Base-by-base conservation (phyloP, 2,329 filamentous ascomycete species). In the Massarina eburnea region DNA sequence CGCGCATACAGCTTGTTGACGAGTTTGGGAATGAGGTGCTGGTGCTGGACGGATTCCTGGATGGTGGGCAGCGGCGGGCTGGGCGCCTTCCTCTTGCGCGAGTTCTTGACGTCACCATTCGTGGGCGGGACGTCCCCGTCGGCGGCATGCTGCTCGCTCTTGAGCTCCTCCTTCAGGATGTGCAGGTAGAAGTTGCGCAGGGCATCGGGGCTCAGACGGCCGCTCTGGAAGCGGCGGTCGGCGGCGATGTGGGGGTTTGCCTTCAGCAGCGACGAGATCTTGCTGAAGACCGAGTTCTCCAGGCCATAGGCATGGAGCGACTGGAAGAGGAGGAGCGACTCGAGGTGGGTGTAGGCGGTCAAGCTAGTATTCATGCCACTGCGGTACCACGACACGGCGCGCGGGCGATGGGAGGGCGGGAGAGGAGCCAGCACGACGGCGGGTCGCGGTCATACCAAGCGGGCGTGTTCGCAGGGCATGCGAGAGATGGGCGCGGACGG, bases 251-350 rank as follows among this genome's bases (percentile, higher is more conserved):
- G 77, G 15, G 81, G 76, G 67, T 95, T 91, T 62, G 79, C 83
- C 71, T 81, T 85, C 52, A 97, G 81, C 48, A 85, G 74, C 54
- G 87, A 80, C 47, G 90, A 91, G 52, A 94, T 88, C 57, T 78
- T 79, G 61, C 75, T 74, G 73, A 95, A 94, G 66, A 81, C 83
- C 51, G 77, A 70, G 41, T 82, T 75, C 55, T 83, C 80, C 55
- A 84, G 76, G 64, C 87, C 87, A 70, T 88, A 79, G 57, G 77
- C 76, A 57, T 84, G 80, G 54, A 95, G 80, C 50, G 85, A 86
- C 73, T 92, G 89, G 74, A 94, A 92, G 63, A 95, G 80, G 57
- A 94, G 81, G 51, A 95, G 80, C 65, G 86, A 88, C 80, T 95
- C 91, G 76, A 95, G 87, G 59, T 86, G 82, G 66, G 89, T 92